These are phyloP conservation scores for Knufia petricola DNA, from an alignment of 2,329 filamentous ascomycete species.

Conservation along the genomic window DNA sequence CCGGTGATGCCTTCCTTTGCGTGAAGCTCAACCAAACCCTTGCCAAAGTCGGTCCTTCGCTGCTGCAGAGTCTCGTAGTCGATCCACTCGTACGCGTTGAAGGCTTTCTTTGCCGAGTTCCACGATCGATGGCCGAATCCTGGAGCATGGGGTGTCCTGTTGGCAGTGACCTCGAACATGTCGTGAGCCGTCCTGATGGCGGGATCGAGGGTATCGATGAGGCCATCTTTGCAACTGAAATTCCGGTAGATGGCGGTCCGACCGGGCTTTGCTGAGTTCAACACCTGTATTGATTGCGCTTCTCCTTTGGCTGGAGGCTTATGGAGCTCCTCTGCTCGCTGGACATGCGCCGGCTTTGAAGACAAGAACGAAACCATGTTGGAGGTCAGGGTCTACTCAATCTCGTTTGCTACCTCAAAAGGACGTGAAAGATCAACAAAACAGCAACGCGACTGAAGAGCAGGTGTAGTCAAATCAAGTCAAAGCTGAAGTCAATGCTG, in stretches of 20 bases:
- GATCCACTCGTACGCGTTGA: slow-evolving; percentile 71
- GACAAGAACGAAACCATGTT: slow-evolving; percentile 30
- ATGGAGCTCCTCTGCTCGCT: slow-evolving; percentile 42
- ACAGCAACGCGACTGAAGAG: neutral
- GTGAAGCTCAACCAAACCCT: slow-evolving; percentile 75
- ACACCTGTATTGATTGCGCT: slow-evolving; percentile 69
- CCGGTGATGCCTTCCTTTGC: slow-evolving; percentile 58
- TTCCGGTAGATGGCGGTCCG: slow-evolving; percentile 73
- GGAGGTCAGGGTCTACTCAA: no score
- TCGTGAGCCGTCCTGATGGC: slow-evolving; percentile 65
- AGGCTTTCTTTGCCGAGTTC: slow-evolving; percentile 63
- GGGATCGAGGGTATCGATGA: slow-evolving; percentile 65
- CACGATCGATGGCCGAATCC: slow-evolving; percentile 77
- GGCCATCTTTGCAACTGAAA: slow-evolving; percentile 63
- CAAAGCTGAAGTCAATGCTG: neutral
- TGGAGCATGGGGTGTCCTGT: slow-evolving; percentile 32
- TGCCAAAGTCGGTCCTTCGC: slow-evolving; percentile 74
- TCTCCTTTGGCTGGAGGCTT: slow-evolving; percentile 60
- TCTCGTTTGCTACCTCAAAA: no score
- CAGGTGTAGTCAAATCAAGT: neutral
- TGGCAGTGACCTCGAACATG: slow-evolving; percentile 57
- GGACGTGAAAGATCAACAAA: neutral
- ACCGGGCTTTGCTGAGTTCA: slow-evolving; percentile 62
- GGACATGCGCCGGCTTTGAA: slow-evolving; percentile 29
- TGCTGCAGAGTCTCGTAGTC: slow-evolving; percentile 70